Conservation (phyloP, 2,329 filamentous ascomycete genomes). For the Triangularia verruculosa region DNA sequence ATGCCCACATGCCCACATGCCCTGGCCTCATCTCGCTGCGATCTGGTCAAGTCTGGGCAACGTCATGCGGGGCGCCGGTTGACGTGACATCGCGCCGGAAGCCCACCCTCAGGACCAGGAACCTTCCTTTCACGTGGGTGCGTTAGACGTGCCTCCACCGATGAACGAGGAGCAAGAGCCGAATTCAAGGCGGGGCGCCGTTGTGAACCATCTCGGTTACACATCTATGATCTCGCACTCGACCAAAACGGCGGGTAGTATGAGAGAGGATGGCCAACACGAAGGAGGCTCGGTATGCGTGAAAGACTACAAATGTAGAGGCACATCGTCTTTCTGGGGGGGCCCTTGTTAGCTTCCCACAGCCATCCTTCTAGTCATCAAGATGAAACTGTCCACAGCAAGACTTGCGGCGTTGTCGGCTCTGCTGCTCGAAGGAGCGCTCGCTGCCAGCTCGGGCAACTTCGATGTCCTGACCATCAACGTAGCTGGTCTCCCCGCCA, state of each 20-base stretch:
- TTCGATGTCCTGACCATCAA: constrained; percentile 25
- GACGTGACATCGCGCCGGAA: constrained; percentile 19
- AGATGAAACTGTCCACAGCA: constrained; percentile 8
- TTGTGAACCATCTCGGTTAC: not conserved
- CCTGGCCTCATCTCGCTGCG: not conserved
- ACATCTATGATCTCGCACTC: not conserved
- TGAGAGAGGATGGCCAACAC: not conserved
- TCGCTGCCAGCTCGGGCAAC: constrained; percentile 11
- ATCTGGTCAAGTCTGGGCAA: not conserved
- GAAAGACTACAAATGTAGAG: not conserved
- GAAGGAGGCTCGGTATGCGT: not conserved
- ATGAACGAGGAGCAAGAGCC: not conserved
- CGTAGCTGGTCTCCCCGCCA: constrained; percentile 38
- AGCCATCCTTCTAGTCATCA: not conserved
- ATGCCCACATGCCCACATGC: not conserved
- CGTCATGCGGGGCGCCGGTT: not conserved
- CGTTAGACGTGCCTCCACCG: no score
- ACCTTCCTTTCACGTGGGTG: no score
- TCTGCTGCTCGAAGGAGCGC: constrained; percentile 3
- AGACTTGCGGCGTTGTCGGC: not conserved
- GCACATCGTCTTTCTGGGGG: not conserved
- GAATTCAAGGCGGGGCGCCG: not conserved
- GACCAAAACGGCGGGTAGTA: not conserved
- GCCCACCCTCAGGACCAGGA: constrained; percentile 3
- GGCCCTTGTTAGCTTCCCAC: not conserved